Base-by-base conservation (phyloP, 73 alveolate species). In the Paraurostyla sp. region DNA sequence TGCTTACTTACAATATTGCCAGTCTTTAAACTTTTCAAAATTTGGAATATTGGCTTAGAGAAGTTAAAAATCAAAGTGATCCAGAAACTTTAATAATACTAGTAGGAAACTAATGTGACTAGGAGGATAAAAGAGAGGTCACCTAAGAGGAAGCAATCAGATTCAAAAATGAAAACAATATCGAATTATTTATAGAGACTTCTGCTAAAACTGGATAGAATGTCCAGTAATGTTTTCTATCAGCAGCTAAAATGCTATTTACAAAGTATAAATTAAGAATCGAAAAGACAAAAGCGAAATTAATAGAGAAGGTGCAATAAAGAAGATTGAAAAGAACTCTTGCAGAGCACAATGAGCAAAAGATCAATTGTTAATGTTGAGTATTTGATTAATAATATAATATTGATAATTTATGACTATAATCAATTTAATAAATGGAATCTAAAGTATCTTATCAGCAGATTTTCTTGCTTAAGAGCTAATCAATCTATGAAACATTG, bases 51-150 rank as follows among this genome's bases (percentile, higher is more conserved):
- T 96, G 99, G 98, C 85, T 94, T 32, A 89, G 93, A 36, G 99
- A 96, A 92, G 97, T 94, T 27, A 56, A 94, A 50, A 86, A 71
- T 49, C 60, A 88, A 43, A 84, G 98, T 38, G 92, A 96, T 13
- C 91, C 93, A 35, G 97, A 96, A 25, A 89, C 89, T 22, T 54
- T 90, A 25, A 94, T 95, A 0, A 68, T 89, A 25, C 93, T 95
- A 32, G 89, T 94, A 30, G 99, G 99, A 16, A 96, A 94, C 76
- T 85, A 96, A 81, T 40, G 60, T 27, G 99, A 96, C 85, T 36
- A 75, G 7, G 92, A 56, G 63, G 89, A 50, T 35, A 71, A 48
- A 25, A 89, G 97, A 83, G 87, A 88, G 18, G 97, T 92, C 22
- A n/a, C 76, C 18, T 27, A 0, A 0, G 87, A 68, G 23, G 80